Evolutionary conservation across 169 alveolate species (phyloP), one percentile per base, ranked within the genome.

Genomic region (Cyclospora cayetanensis): DNA sequence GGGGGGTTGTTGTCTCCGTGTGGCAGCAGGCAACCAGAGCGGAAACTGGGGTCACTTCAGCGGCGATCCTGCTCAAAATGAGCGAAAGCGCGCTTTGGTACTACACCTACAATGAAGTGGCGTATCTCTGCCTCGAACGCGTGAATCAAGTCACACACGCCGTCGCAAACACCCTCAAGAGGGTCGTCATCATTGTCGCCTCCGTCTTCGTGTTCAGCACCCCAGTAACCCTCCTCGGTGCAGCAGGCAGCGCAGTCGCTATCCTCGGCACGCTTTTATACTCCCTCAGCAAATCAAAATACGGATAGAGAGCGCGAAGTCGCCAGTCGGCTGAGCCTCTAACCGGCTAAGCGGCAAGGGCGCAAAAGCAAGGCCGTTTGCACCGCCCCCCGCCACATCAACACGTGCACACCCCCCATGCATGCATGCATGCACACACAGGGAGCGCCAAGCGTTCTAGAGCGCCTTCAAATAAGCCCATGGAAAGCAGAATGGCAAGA

Each of bases 111-210:
- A 96, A 96, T 88, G 97, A 95, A 89, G 94, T 95, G 34, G 95
- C 97, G 7, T 96, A 94, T 90, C 92, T 95, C 70, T 96, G 98
- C 74, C 92, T 96, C 27, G 96, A 95, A 37, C 94, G 90, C 60
- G 93, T 96, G 27, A 95, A 95, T 70, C 98, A 95, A 87, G 95
- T 96, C 41, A 93, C 97, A 15, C 98, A 96, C 91, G 96, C 98
- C 1, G 95, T 96, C 31, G 96, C 97, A 20, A 96, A 96, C 90
- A 95, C 97, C 1, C 66, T 96, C 70, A 96, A 96, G 93, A 76
- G 98, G 29, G 95, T 96, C 18, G 96, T 96, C 63, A 95, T 96
- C 22, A 96, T 96, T 34, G 96, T 92, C 68, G 93, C 96, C 5
- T 91, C 97, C 15, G 93, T 96, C 34, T 76, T 96, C 52, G 70